Conservation (phyloP, 306 rosid genomes). For the Quercus engelmannii region DNA sequence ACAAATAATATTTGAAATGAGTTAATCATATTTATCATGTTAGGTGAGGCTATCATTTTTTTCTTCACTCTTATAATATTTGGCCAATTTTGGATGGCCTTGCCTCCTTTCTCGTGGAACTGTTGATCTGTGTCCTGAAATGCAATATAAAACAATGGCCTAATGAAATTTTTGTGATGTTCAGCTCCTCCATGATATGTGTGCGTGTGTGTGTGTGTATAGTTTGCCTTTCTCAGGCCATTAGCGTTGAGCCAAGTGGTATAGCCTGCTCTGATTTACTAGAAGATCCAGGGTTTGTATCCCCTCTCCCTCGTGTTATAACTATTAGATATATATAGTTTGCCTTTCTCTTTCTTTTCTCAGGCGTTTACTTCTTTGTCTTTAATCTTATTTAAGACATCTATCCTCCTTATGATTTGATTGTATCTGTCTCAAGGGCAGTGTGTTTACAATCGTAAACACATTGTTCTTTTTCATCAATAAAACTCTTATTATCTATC, state of each 20-base stretch:
- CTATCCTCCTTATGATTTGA: neutral
- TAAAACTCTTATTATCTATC: too few species aligned
- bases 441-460: too few species aligned
- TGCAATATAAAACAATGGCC: constrained; percentile 8
- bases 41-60: constrained; percentile 15
- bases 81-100: constrained; percentile 14
- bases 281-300: too few species aligned
- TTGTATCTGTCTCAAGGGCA: too few species aligned
- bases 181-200: neutral
- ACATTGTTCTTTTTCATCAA: too few species aligned
- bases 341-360: constrained; percentile 12
- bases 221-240: too few species aligned
- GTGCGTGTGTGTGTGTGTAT: too few species aligned
- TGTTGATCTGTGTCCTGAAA: constrained; percentile 16
- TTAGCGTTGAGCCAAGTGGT: too few species aligned
- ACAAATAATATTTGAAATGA: constrained; percentile 1
- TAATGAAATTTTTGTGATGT: neutral
- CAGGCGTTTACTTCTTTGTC: neutral
- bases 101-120: constrained; percentile 5
- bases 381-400: constrained; percentile 5
- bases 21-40: constrained; percentile 16
- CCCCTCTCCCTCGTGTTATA: too few species aligned
- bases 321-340: neutral
- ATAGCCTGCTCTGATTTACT: too few species aligned
- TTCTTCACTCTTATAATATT: constrained; percentile 14